These are phyloP conservation scores for Candida bentonensis DNA, from an alignment of 805 yeast species.

Conservation along the genomic window DNA sequence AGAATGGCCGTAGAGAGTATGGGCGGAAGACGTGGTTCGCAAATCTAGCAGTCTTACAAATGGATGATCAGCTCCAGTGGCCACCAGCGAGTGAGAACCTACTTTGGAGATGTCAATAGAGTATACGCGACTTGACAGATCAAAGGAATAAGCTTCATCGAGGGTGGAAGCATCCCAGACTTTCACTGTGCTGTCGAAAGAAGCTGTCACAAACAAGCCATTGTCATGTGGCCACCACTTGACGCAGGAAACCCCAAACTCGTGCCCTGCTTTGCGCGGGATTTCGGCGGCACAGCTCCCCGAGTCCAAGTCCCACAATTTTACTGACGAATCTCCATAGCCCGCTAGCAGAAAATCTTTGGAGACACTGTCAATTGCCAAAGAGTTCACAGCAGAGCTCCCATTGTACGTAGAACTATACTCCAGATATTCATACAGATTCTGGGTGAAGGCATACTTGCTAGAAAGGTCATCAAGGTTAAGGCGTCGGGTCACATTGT, in stretches of 20 bases:
- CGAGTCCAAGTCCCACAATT: slow-evolving; percentile 46
- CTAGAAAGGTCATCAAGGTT: background rate
- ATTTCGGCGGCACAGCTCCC: slow-evolving; percentile 8
- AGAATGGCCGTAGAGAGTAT: slow-evolving; percentile 47
- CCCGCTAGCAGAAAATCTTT: slow-evolving; percentile 48
- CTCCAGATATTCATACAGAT: slow-evolving; percentile 7
- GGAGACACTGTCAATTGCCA: slow-evolving; percentile 38
- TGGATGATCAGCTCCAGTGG: slow-evolving; percentile 58
- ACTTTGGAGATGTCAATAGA: slow-evolving; percentile 46
- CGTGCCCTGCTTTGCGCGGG: slow-evolving; percentile 32
- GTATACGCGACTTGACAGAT: slow-evolving; percentile 47
- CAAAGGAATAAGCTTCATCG: slow-evolving; percentile 52
- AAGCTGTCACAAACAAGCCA: slow-evolving; percentile 72
- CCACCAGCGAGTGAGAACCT: slow-evolving; percentile 40
- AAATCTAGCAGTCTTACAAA: slow-evolving; percentile 59
- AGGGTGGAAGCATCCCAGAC: slow-evolving; percentile 69
- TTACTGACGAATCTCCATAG: slow-evolving; percentile 55
- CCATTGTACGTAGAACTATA: slow-evolving; percentile 12
- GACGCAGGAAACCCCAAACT: slow-evolving; percentile 57
- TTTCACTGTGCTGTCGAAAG: slow-evolving; percentile 64
- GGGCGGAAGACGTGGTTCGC: slow-evolving; percentile 59
- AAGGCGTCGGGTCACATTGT: too few relatives aligned
- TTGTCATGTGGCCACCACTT: slow-evolving; percentile 86
- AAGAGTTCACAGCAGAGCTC: slow-evolving; percentile 37
- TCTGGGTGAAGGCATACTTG: background rate